Conservation (phyloP, 2,329 filamentous ascomycete species). For the Paecilomyces sp. region DNA sequence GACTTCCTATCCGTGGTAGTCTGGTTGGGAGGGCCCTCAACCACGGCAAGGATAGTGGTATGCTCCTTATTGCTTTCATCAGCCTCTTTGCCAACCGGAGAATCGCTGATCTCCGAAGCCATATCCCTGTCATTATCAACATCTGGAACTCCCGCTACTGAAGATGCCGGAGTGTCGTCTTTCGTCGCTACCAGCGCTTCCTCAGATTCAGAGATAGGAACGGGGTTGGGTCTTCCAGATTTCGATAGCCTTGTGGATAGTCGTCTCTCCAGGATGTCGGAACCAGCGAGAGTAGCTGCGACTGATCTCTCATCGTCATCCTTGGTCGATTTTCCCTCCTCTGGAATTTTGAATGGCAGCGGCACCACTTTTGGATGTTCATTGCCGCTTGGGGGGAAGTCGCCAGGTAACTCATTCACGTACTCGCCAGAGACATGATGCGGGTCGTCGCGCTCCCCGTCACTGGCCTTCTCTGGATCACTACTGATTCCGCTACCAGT, state of each 20-base stretch:
- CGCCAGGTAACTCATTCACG: not conserved
- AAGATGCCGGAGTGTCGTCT: constrained; percentile 13
- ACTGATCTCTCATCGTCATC: constrained; percentile 56
- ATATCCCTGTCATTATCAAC: constrained; percentile 10
- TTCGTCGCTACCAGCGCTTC: constrained; percentile 26
- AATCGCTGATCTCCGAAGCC: constrained; percentile 4
- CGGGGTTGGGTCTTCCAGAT: constrained; percentile 5
- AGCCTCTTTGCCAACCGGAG: not conserved
- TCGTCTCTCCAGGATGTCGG: constrained; percentile 21
- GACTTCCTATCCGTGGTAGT: not conserved
- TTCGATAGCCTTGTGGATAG: constrained; percentile 24
- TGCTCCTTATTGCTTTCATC: not conserved
- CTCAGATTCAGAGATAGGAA: constrained; percentile 21
- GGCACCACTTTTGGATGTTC: constrained; percentile 3
- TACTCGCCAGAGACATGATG: constrained; percentile 2
- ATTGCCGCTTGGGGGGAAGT: constrained; percentile 1
- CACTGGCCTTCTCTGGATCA: not conserved
- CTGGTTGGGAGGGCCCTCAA: not conserved
- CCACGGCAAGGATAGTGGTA: not conserved
- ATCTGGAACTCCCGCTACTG: constrained; percentile 18
- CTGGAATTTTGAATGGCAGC: constrained; percentile 13
- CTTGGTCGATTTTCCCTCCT: constrained; percentile 18
- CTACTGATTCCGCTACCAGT: not conserved
- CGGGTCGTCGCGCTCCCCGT: constrained; percentile 6
- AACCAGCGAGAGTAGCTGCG: constrained; percentile 51